phyloP scores from a whole-genome alignment of 2,329 filamentous ascomycete species.

The Plectosphaerella sp. region DNA sequence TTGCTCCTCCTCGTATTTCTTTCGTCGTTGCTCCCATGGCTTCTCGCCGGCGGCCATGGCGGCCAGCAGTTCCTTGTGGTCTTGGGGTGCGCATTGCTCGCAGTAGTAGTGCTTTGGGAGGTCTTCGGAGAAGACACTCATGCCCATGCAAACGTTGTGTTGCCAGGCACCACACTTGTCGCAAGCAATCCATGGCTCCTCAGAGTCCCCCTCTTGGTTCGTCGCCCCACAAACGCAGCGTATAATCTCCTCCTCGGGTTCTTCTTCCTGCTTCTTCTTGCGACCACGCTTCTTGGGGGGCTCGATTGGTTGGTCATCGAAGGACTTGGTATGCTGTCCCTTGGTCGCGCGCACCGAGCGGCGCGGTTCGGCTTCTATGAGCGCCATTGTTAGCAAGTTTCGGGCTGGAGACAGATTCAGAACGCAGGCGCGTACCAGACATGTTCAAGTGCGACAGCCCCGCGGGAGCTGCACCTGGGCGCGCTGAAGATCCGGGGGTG shows the following conservation, averaged over 20 bases:
- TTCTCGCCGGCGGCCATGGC: conserved; percentile 76
- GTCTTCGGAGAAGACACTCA: conserved; percentile 73
- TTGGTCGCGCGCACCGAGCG: conserved; percentile 96
- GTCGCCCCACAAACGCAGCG: conserved; percentile 90
- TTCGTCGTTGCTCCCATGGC: conserved; percentile 74
- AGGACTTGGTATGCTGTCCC: conserved; percentile 86
- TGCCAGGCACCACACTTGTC: conserved; percentile 93
- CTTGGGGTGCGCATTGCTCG: conserved; percentile 79
- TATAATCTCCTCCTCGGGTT: conserved; percentile 68
- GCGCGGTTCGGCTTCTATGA: conserved; percentile 66
- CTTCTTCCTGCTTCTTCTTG: conserved; percentile 59
- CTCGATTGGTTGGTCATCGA: conserved; percentile 62
- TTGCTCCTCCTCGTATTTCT: conserved; percentile 57
- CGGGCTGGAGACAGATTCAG: no score
- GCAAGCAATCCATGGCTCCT: conserved; percentile 92
- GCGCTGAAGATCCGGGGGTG: no score
- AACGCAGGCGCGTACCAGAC: no score
- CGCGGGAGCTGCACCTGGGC: no score
- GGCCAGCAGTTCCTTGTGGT: conserved; percentile 76
- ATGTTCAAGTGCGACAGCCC: no score
- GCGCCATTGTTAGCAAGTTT: not conserved
- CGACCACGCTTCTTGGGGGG: conserved; percentile 48
- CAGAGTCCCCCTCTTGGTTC: conserved; percentile 78
- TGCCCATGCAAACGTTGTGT: conserved; percentile 92
- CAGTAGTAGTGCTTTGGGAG: conserved; percentile 86